phyloP scores from a whole-genome alignment of 169 alveolate species.

The Cryptosporidium tyzzeri region DNA sequence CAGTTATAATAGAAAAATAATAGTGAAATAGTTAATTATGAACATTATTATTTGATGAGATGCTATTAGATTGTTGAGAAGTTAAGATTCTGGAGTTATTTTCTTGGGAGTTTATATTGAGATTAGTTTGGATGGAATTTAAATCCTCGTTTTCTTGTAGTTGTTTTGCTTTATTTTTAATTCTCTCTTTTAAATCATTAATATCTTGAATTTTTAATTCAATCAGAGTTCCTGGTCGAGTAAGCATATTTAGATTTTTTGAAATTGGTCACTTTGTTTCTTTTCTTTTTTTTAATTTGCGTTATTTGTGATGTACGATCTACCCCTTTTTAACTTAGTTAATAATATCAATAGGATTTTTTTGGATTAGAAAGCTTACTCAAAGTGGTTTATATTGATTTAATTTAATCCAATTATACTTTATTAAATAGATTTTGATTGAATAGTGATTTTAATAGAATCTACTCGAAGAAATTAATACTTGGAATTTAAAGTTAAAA shows the following conservation, averaged over 20 bases:
- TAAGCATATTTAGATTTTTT: constrained; percentile 11
- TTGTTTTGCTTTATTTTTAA: constrained; percentile 11
- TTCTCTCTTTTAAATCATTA: constrained; percentile 58
- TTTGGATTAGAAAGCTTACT: no score
- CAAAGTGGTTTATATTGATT: no score
- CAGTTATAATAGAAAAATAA: neutral
- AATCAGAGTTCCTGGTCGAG: constrained; percentile 73
- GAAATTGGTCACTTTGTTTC: neutral
- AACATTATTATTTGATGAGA: constrained; percentile 10
- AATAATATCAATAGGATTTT: no score
- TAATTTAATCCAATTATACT: no score
- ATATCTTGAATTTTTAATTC: constrained; percentile 66
- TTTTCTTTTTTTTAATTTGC: no score
- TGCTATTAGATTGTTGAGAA: constrained; percentile 13
- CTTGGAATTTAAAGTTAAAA: no score
- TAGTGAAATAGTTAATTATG: neutral
- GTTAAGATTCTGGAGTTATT: constrained; percentile 30
- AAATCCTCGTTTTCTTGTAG: constrained; percentile 16
- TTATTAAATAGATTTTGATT: neutral
- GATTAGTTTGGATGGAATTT: neutral
- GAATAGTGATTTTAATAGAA: no score
- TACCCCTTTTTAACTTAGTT: no score
- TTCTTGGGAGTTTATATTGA: neutral
- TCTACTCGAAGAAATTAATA: no score
- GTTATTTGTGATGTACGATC: no score